Conservation (phyloP, 331 rosid species). For the Acacia pycnantha region DNA sequence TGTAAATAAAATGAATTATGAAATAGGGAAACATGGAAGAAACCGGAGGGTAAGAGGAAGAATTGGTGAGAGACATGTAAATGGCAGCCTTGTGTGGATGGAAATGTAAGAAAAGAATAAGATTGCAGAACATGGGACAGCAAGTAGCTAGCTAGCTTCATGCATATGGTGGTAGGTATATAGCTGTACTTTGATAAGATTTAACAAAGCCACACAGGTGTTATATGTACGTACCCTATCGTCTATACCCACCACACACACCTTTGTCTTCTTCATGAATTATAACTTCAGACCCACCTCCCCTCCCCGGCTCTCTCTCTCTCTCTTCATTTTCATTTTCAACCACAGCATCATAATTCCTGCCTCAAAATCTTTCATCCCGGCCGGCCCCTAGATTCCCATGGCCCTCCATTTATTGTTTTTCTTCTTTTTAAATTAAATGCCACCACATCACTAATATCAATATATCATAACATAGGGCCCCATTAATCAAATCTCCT, state of each 20-base stretch:
- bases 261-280: too few relatives aligned
- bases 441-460: not conserved
- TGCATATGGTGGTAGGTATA: not conserved
- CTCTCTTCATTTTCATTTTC: not conserved
- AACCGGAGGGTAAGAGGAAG: not conserved
- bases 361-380: not conserved
- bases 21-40: not conserved
- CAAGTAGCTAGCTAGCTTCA: not conserved
- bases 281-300: too few relatives aligned
- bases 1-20: too few relatives aligned
- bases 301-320: not conserved
- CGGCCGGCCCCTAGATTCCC: not conserved
- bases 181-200: conserved; percentile 53
- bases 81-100: not conserved
- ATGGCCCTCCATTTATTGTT: not conserved
- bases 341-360: not conserved
- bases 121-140: not conserved
- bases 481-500: too few relatives aligned
- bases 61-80: not conserved
- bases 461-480: not conserved
- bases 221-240: not conserved
- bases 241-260: too few relatives aligned
- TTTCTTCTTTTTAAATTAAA: not conserved
- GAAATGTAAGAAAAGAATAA: not conserved
- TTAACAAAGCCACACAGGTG: not conserved